These are phyloP conservation scores for Cladorrhinum sp. DNA, from an alignment of 2,329 filamentous ascomycete species.

Conservation along the genomic window DNA sequence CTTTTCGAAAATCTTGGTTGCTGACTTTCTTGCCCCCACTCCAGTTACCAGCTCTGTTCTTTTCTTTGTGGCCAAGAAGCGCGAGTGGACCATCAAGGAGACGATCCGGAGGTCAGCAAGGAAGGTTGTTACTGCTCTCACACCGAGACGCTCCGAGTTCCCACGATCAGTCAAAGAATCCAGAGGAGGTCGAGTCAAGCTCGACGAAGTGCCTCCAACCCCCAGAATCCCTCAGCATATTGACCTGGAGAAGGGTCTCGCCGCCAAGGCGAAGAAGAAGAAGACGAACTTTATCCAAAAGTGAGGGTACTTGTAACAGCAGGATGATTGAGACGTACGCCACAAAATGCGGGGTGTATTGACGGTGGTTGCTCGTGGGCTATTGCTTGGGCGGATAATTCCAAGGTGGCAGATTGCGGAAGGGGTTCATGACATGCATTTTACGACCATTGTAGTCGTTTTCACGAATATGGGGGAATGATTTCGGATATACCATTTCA, in stretches of 20 bases:
- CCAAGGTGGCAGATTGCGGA: background rate
- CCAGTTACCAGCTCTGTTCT: conserved; percentile 63
- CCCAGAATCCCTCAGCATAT: conserved; percentile 55
- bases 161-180: conserved; percentile 54
- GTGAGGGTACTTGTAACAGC: conserved; percentile 20
- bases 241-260: conserved; percentile 59
- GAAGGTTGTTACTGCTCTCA: conserved; percentile 59
- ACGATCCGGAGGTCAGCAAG: conserved; percentile 66
- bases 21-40: conserved; percentile 16
- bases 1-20: conserved; percentile 30
- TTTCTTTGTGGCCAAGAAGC: conserved; percentile 79
- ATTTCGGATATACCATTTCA: conserved; percentile 16
- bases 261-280: conserved; percentile 11
- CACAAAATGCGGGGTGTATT: background rate
- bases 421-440: background rate
- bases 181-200: conserved; percentile 32
- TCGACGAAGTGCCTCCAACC: conserved; percentile 60
- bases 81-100: conserved; percentile 76
- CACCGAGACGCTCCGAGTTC: conserved; percentile 60
- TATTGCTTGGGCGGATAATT: background rate
- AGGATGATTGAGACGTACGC: background rate
- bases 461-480: conserved; percentile 3
- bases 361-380: background rate
- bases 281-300: conserved; percentile 32
- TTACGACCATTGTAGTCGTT: conserved; percentile 2